Evolutionary conservation across 179 eudicot genomes (phyloP).

Genomic region (Beta lomatogona): DNA sequence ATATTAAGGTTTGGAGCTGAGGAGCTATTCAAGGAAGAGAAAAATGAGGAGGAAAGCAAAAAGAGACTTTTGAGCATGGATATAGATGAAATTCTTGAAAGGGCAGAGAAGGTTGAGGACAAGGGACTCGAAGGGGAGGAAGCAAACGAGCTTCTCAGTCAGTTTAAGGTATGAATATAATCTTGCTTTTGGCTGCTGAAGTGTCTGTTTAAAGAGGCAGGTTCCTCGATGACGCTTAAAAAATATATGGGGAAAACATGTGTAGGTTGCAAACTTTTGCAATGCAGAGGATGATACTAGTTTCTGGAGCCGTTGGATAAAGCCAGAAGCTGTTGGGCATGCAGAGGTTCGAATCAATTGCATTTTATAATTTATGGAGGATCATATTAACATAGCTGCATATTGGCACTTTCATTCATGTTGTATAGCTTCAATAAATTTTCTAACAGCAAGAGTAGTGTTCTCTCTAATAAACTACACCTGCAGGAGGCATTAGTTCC

Average conservation of each 20-base stretch:
- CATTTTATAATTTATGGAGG: conserved; percentile 11
- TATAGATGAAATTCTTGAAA: conserved; percentile 98
- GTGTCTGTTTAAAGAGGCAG: conserved; percentile 4
- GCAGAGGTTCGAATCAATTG: conserved; percentile 64
- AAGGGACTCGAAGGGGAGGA: conserved; percentile 62
- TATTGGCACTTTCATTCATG: not conserved
- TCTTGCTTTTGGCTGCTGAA: conserved; percentile 9
- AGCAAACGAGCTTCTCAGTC: conserved; percentile 85
- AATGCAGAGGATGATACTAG: conserved; percentile 95
- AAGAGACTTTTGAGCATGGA: conserved; percentile 88
- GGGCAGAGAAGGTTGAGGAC: conserved; percentile 98
- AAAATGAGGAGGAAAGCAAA: conserved; percentile 97
- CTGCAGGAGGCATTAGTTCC: conserved; percentile 91
- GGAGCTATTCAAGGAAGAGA: conserved; percentile 96
- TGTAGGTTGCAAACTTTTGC: conserved; percentile 92
- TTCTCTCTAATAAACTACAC: not conserved
- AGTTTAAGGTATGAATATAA: conserved; percentile 69
- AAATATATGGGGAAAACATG: conserved; percentile 12
- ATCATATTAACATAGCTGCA: not conserved
- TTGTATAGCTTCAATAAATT: not conserved
- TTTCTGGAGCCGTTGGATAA: conserved; percentile 99
- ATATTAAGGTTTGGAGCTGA: conserved; percentile 98
- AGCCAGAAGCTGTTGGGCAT: conserved; percentile 83
- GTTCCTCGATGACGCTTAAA: not conserved
- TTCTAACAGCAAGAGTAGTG: not conserved